phyloP scores from a whole-genome alignment of 2,329 filamentous ascomycete genomes.

The Microdochium nivale region DNA sequence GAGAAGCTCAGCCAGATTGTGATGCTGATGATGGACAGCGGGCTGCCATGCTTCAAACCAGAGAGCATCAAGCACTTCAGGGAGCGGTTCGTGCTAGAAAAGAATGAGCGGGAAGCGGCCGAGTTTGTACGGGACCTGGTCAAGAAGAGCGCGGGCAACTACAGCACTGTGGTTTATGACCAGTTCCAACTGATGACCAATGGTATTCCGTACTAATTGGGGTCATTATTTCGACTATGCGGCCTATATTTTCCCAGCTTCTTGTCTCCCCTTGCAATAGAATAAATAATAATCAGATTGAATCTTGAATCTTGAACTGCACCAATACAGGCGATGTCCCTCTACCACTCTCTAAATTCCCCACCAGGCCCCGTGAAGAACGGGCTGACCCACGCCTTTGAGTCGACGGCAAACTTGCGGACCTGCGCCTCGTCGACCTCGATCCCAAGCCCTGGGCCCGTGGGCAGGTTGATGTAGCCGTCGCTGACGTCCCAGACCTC shows the following conservation, averaged over 20 bases:
- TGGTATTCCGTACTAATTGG: slow-evolving; percentile 76
- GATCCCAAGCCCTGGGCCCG: slow-evolving; percentile 57
- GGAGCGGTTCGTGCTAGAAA: slow-evolving; percentile 87
- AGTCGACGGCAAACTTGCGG: slow-evolving; percentile 45
- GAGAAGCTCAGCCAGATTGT: slow-evolving; percentile 88
- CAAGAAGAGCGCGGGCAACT: slow-evolving; percentile 81
- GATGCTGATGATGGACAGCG: slow-evolving; percentile 89
- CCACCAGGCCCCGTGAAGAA: slow-evolving; percentile 62
- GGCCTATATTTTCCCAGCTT: too few relatives aligned
- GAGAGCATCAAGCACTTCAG: slow-evolving; percentile 89
- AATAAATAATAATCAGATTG: background rate
- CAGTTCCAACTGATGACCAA: slow-evolving; percentile 97
- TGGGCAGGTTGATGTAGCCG: slow-evolving; percentile 54
- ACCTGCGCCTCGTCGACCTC: slow-evolving; percentile 64
- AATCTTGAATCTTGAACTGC: too few relatives aligned
- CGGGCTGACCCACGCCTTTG: slow-evolving; percentile 56
- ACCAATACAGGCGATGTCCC: too few relatives aligned
- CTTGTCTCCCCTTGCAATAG: background rate
- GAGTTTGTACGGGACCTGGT: slow-evolving; percentile 89
- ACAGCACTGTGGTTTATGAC: slow-evolving; percentile 92
- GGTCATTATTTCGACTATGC: background rate
- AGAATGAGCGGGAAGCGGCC: slow-evolving; percentile 83
- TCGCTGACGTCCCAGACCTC: slow-evolving; percentile 58
- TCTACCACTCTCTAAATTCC: slow-evolving; percentile 58
- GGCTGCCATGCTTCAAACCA: slow-evolving; percentile 94